These are phyloP conservation scores for Hamamelis virginiana DNA, from an alignment of 164 flowering plant genomes.

Conservation along the genomic window DNA sequence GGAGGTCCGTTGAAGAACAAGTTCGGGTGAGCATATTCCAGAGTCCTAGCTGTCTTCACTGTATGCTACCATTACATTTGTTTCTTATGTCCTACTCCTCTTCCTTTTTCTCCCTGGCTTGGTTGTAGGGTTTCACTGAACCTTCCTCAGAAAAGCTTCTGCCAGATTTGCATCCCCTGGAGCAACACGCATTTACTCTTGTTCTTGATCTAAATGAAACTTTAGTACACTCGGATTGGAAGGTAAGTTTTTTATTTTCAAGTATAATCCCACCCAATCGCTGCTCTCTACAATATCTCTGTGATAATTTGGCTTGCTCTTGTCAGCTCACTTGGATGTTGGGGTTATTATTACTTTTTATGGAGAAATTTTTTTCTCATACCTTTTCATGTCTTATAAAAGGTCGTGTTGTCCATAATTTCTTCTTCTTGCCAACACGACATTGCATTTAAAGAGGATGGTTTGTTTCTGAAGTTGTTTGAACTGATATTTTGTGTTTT, in stretches of 20 bases:
- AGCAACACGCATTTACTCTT: slow-evolving; percentile 15
- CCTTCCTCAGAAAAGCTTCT: slow-evolving; percentile 86
- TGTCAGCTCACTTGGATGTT: too few relatives aligned
- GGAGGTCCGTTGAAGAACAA: slow-evolving; percentile 73
- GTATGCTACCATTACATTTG: background rate
- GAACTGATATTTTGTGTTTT: background rate
- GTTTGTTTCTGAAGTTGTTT: slow-evolving; percentile 1
- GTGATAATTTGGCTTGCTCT: too few relatives aligned
- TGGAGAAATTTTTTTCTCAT: too few relatives aligned
- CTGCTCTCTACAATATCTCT: too few relatives aligned
- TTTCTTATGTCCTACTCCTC: background rate
- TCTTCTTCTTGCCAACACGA: too few relatives aligned
- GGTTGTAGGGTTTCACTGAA: slow-evolving; percentile 72
- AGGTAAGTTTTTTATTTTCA: slow-evolving; percentile 3
- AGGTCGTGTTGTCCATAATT: too few relatives aligned
- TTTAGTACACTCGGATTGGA: slow-evolving; percentile 13
- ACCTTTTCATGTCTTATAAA: too few relatives aligned
- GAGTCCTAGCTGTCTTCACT: background rate
- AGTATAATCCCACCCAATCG: background rate
- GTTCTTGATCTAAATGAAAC: slow-evolving; percentile 15
- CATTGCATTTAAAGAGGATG: too few relatives aligned
- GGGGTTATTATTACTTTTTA: too few relatives aligned
- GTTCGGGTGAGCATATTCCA: slow-evolving; percentile 50
- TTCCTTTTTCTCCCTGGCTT: background rate
- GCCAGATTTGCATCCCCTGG: slow-evolving; percentile 11